phyloP scores from a whole-genome alignment of 805 yeast genomes.

The Lipomyces sp. region DNA sequence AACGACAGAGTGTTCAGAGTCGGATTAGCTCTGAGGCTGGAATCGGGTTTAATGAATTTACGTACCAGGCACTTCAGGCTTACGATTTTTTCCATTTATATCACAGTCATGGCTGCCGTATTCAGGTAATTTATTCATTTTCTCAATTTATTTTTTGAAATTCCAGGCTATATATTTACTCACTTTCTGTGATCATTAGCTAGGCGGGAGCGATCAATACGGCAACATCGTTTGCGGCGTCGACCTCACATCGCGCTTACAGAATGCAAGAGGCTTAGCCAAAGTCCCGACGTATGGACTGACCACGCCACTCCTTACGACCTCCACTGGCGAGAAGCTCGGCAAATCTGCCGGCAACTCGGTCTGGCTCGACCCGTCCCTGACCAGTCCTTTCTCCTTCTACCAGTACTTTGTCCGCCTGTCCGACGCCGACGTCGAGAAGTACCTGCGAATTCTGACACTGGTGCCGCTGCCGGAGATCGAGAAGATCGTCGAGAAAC shows the following conservation, averaged over 20 bases:
- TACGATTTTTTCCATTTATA: slow-evolving; percentile 85
- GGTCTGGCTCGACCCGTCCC: slow-evolving; percentile 69
- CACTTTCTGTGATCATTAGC: neutral
- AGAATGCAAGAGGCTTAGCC: slow-evolving; percentile 27
- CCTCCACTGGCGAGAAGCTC: slow-evolving; percentile 86
- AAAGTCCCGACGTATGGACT: slow-evolving; percentile 57
- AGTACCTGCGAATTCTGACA: slow-evolving; percentile 72
- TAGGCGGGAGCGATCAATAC: slow-evolving; percentile 97
- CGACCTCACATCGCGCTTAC: slow-evolving; percentile 70
- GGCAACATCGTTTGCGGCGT: slow-evolving; percentile 96
- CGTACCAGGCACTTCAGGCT: slow-evolving; percentile 90
- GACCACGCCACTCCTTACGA: slow-evolving; percentile 86
- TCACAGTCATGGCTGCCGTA: slow-evolving; percentile 52
- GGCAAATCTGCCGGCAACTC: slow-evolving; percentile 99
- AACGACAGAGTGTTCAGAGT: slow-evolving; percentile 79
- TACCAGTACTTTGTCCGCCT: slow-evolving; percentile 79
- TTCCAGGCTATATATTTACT: neutral
- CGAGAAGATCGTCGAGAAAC: slow-evolving; percentile 50
- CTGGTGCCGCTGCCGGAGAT: slow-evolving; percentile 65
- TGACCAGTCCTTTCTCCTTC: slow-evolving; percentile 75
- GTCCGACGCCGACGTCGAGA: slow-evolving; percentile 70
- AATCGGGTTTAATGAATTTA: slow-evolving; percentile 88
- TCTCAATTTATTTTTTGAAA: neutral
- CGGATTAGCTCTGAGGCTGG: slow-evolving; percentile 69
- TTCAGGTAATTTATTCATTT: slow-evolving; percentile 58